These are phyloP conservation scores for Calonectria henricotiae DNA, from an alignment of 2,329 filamentous ascomycete genomes.

Conservation along the genomic window DNA sequence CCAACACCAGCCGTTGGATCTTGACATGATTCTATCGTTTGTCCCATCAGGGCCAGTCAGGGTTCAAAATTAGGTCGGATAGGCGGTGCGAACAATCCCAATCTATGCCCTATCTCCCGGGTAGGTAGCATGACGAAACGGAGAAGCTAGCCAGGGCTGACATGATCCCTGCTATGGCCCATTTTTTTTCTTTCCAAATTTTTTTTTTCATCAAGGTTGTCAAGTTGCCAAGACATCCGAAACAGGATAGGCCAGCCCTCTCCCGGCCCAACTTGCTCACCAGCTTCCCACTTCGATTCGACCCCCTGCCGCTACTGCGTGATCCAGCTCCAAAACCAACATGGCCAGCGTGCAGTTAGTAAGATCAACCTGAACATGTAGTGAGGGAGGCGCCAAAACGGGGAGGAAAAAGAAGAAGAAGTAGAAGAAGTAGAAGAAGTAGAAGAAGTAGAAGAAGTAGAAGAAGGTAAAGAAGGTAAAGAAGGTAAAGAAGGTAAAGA, in stretches of 20 bases:
- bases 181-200: neutral
- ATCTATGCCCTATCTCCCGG: neutral
- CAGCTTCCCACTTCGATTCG: neutral
- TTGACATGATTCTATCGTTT: neutral
- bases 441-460: too few relatives aligned
- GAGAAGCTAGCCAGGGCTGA: neutral
- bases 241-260: neutral
- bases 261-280: neutral
- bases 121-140: too few relatives aligned
- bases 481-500: neutral
- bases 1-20: neutral
- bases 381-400: neutral
- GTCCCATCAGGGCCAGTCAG: too few relatives aligned
- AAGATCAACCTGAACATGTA: neutral
- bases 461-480: neutral
- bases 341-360: neutral
- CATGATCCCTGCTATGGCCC: neutral
- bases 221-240: constrained; percentile 15
- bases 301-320: neutral
- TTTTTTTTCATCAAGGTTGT: neutral
- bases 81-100: neutral
- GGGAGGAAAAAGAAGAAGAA: too few relatives aligned
- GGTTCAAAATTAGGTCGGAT: neutral
- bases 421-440: too few relatives aligned
- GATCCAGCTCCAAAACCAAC: neutral